A percentile compares a stretch with the other conserved stretches of the same genome.
Evolutionary conservation across 2,329 filamentous ascomycete species (phyloP).

Genomic region (Pestalotiopsis sp.): DNA sequence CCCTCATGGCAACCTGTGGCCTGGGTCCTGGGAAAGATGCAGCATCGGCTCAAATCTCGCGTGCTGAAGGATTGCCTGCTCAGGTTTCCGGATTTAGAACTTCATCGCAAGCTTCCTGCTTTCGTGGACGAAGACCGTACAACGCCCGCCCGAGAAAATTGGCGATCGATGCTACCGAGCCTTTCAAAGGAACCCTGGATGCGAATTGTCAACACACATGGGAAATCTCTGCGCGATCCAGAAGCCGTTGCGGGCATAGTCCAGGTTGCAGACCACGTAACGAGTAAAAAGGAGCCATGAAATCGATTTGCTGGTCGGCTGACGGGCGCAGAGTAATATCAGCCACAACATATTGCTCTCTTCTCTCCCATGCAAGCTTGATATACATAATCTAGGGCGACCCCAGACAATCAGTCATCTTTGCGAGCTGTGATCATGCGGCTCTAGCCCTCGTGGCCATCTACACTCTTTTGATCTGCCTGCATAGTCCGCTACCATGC

Average conservation of each 20-base stretch:
- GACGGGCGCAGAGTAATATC: background rate
- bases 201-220: background rate
- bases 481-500: background rate
- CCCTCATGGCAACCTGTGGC: background rate
- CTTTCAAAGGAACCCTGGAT: background rate
- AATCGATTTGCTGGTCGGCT: background rate
- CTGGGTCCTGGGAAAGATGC: background rate
- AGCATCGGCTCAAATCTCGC: background rate
- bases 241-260: background rate
- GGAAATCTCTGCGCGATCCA: background rate
- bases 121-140: background rate
- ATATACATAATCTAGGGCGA: background rate
- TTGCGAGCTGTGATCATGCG: background rate
- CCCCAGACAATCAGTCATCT: background rate
- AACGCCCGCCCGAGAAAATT: background rate
- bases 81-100: conserved; percentile 1
- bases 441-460: conserved; percentile 4
- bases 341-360: background rate
- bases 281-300: background rate
- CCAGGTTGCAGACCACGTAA: background rate
- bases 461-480: background rate
- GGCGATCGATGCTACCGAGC: conserved; percentile 8
- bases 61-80: background rate
- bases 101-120: background rate
- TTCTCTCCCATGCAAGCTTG: background rate